Conservation (phyloP, 768 basidiomycete genomes). For the Leccinum sublutescens region DNA sequence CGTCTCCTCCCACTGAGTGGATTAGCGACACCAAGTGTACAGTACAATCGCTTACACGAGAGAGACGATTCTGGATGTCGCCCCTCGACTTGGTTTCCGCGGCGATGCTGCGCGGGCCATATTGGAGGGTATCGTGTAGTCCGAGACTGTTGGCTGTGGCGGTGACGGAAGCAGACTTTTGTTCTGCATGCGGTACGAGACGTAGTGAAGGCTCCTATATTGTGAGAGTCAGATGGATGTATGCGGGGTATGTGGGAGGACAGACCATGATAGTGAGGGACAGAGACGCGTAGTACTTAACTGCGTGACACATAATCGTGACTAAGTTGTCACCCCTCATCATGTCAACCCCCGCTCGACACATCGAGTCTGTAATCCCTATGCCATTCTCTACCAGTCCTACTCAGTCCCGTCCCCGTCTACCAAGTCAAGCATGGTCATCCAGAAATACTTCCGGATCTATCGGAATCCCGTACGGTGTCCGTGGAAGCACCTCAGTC, state of each 20-base stretch:
- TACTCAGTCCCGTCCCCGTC: constrained; percentile 41
- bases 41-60: constrained; percentile 55
- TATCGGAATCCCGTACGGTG: constrained; percentile 39
- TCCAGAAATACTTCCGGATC: constrained; percentile 31
- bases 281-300: constrained; percentile 21
- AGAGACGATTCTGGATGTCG: constrained; percentile 66
- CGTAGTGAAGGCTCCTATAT: constrained; percentile 51
- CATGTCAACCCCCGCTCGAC: constrained; percentile 52
- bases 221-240: not conserved
- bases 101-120: constrained; percentile 81
- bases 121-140: constrained; percentile 82
- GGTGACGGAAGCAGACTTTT: constrained; percentile 62
- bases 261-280: constrained; percentile 22
- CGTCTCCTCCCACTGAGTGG: constrained; percentile 84
- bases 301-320: constrained; percentile 28
- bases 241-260: not conserved
- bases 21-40: not conserved
- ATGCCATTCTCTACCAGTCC: constrained; percentile 48
- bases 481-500: constrained; percentile 34
- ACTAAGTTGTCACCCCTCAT: constrained; percentile 36
- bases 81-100: constrained; percentile 65
- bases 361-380: constrained; percentile 65
- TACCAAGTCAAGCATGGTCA: constrained; percentile 33
- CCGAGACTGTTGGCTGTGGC: constrained; percentile 75
- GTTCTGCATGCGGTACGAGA: constrained; percentile 54